A percentile compares a stretch with the other conserved stretches of the same genome.
phyloP scores from a whole-genome alignment of 768 basidiomycete genomes.

The Mycena floridula region DNA sequence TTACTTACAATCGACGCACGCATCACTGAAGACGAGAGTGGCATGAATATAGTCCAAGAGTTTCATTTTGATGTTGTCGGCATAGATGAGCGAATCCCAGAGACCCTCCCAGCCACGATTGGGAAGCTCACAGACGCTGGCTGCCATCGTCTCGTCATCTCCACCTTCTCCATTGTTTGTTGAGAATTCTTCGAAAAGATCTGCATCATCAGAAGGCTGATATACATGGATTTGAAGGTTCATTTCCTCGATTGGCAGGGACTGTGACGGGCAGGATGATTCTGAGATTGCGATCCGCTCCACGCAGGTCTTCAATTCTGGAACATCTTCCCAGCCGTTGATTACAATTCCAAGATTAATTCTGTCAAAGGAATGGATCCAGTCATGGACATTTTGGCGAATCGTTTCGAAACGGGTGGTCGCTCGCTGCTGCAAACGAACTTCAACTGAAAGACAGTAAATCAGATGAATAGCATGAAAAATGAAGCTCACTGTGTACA shows the following conservation, averaged over 20 bases:
- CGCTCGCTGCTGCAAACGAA: slow-evolving; percentile 62
- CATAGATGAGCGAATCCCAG: slow-evolving; percentile 90
- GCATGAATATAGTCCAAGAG: slow-evolving; percentile 94
- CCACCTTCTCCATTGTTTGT: slow-evolving; percentile 47
- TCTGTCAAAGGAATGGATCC: slow-evolving; percentile 50
- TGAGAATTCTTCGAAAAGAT: slow-evolving; percentile 70
- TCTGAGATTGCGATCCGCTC: slow-evolving; percentile 74
- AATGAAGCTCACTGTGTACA: slow-evolving; percentile 49
- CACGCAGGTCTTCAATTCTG: slow-evolving; percentile 65
- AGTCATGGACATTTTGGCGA: slow-evolving; percentile 54
- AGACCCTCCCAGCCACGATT: slow-evolving; percentile 80
- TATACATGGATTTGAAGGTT: slow-evolving; percentile 84
- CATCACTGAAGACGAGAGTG: slow-evolving; percentile 88
- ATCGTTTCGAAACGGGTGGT: slow-evolving; percentile 75
- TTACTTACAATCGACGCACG: slow-evolving; percentile 71
- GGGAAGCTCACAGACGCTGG: slow-evolving; percentile 85
- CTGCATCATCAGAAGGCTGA: slow-evolving; percentile 64
- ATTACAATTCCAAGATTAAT: slow-evolving; percentile 67
- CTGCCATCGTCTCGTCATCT: slow-evolving; percentile 79
- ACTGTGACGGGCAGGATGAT: slow-evolving; percentile 50
- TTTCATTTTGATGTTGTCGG: slow-evolving; percentile 74
- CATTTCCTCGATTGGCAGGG: slow-evolving; percentile 51
- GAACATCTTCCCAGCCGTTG: slow-evolving; percentile 74
- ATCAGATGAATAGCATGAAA: background rate
- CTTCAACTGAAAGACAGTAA: slow-evolving; percentile 59